A percentile compares a stretch with the other conserved stretches of the same genome.
These are phyloP conservation scores for Diplodia scrobiculata DNA, from an alignment of 2,329 filamentous ascomycete genomes.

Conservation along the genomic window DNA sequence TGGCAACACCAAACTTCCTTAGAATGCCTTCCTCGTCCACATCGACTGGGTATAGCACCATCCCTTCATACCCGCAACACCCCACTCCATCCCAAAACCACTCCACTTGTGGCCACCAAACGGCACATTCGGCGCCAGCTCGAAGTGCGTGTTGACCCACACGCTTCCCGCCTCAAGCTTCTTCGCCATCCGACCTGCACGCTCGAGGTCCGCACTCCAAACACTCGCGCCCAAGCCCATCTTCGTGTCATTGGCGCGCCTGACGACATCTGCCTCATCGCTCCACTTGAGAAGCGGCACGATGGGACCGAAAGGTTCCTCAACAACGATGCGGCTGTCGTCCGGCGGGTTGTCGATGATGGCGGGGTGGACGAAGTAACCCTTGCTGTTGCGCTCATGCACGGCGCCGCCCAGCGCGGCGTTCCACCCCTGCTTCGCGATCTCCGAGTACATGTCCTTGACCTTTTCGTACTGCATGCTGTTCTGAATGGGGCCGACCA, in stretches of 20 bases:
- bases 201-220: constrained; percentile 53
- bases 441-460: constrained; percentile 59
- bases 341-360: constrained; percentile 62
- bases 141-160: constrained; percentile 54
- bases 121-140: constrained; percentile 49
- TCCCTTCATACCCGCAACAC: constrained; percentile 61
- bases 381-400: constrained; percentile 40
- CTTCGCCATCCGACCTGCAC: constrained; percentile 51
- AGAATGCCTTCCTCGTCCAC: constrained; percentile 24
- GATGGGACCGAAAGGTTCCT: constrained; percentile 66
- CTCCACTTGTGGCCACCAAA: constrained; percentile 65
- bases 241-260: constrained; percentile 52
- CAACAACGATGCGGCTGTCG: constrained; percentile 57
- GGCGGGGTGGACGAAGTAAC: constrained; percentile 62
- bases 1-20: not conserved
- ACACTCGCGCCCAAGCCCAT: constrained; percentile 59
- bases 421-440: constrained; percentile 56
- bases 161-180: constrained; percentile 55
- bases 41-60: constrained; percentile 54
- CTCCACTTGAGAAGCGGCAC: constrained; percentile 64
- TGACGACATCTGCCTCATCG: constrained; percentile 56
- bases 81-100: constrained; percentile 63
- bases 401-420: constrained; percentile 55
- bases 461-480: constrained; percentile 65
- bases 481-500: constrained; percentile 66